These are phyloP conservation scores for Tolypocladium cylindrosporum DNA, from an alignment of 2,329 filamentous ascomycete genomes.

Conservation along the genomic window DNA sequence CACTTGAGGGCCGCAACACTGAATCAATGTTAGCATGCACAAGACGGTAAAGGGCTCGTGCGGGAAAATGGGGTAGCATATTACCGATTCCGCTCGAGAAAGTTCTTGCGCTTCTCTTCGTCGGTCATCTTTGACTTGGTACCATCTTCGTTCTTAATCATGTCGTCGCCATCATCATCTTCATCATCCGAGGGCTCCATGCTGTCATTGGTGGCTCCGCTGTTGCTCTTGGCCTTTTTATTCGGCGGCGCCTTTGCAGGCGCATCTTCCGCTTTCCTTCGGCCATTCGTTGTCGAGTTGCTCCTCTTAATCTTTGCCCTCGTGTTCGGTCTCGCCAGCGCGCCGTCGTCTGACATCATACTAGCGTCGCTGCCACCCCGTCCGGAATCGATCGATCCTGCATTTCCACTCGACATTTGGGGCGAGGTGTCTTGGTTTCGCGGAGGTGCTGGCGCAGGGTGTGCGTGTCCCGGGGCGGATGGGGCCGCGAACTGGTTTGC, in stretches of 20 bases:
- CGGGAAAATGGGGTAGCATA: constrained; percentile 32
- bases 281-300: constrained; percentile 46
- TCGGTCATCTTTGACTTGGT: constrained; percentile 84
- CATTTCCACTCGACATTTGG: constrained; percentile 39
- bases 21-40: constrained; percentile 3
- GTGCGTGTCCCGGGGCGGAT: constrained; percentile 39
- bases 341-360: constrained; percentile 63
- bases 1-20: constrained; percentile 96
- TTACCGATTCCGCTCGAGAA: constrained; percentile 82
- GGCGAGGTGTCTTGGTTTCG: constrained; percentile 34
- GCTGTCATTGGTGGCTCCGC: constrained; percentile 14
- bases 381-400: constrained; percentile 31
- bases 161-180: constrained; percentile 39
- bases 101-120: constrained; percentile 97
- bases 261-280: constrained; percentile 67
- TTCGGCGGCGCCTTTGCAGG: constrained; percentile 48
- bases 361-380: constrained; percentile 59
- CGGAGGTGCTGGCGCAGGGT: constrained; percentile 28
- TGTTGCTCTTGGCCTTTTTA: constrained; percentile 59
- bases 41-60: background rate
- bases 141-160: constrained; percentile 43
- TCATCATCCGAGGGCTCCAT: constrained; percentile 39
- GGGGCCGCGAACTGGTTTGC: constrained; percentile 36
- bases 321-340: constrained; percentile 53
- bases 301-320: constrained; percentile 63